Evolutionary conservation across 2,329 filamentous ascomycete genomes (phyloP), one percentile per base, ranked within the genome.

Genomic region (Fusarium drepaniforme): DNA sequence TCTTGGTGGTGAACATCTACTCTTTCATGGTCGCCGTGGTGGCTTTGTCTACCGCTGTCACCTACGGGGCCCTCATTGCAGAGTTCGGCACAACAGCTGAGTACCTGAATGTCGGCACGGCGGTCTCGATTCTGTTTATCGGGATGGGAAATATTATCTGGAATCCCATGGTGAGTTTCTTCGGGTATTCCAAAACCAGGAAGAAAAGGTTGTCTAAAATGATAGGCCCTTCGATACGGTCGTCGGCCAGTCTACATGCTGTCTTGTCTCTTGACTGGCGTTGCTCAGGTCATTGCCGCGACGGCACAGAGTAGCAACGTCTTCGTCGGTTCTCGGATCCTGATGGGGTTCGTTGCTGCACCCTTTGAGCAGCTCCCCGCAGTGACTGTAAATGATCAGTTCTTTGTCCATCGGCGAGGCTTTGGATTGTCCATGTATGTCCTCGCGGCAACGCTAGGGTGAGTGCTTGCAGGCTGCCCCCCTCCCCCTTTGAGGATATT

Each of bases 381-480:
- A 12, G 60, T 63, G 25, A 51, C 60, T 28, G 44, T 51, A 11
- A 63, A 63, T 51, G 60, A 63, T 16, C 60, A 63, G 30, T 63
- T 63, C 25, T 63, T 63, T 51, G 44, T 63, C 9, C 60, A 63
- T 51, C 60, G 15, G 42, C 60, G 60, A 51, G 60, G 60, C 21
- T 63, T 63, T 37, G 60, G 21, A 21, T 37, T 63, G 60, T 63
- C 60, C 40, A 28, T 63, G 28, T 63, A 63, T 63, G 60, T 38
- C 42, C 60, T 63, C 4, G 60, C 60, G 21, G 60, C 42, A 35
- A 63, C 60, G 33, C 60, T 63, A 35, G 60, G 60, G 42, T 51
- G 89, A 91, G 42, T 44, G 23, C 23, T 23, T 23, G 23, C 23
- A 23, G 23, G 23, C 23, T 23, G 23, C 23, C 23, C 23, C 23